phyloP scores from a whole-genome alignment of 1,284 basidiomycete genomes.

The Malassezia sympodialis region DNA sequence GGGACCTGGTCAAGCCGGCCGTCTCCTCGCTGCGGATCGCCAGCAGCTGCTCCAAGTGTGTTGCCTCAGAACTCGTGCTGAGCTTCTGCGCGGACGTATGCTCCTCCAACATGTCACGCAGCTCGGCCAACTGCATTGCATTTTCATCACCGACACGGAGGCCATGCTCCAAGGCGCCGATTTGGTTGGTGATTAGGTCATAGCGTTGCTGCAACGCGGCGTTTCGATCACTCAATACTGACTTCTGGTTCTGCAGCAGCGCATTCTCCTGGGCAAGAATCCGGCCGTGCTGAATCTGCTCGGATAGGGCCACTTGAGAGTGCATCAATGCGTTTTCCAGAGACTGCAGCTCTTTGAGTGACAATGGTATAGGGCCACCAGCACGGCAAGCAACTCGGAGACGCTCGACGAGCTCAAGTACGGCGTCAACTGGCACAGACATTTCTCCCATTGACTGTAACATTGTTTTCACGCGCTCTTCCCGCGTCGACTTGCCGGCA shows the following conservation, averaged over 20 bases:
- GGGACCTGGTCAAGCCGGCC: slow-evolving; percentile 68
- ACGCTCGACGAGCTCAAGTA: background rate
- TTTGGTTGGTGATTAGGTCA: slow-evolving; percentile 16
- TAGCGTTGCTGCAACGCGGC: slow-evolving; percentile 53
- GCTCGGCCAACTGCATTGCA: slow-evolving; percentile 74
- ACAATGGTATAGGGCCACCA: slow-evolving; percentile 49
- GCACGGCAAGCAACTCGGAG: background rate
- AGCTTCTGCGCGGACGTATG: slow-evolving; percentile 88
- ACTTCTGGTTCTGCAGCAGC: slow-evolving; percentile 66
- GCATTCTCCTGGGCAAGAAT: slow-evolving; percentile 87
- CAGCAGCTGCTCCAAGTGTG: slow-evolving; percentile 81
- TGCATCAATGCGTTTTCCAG: slow-evolving; percentile 80
- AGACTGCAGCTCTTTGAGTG: slow-evolving; percentile 61
- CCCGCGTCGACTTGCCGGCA: background rate
- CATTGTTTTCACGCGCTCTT: slow-evolving; percentile 10
- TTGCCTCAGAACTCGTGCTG: slow-evolving; percentile 71
- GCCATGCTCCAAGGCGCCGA: slow-evolving; percentile 14
- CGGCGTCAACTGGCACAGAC: slow-evolving; percentile 1
- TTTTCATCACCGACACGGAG: slow-evolving; percentile 55
- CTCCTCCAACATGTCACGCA: slow-evolving; percentile 77
- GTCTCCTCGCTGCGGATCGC: slow-evolving; percentile 79
- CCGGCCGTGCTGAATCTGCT: slow-evolving; percentile 77
- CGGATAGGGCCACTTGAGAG: slow-evolving; percentile 71
- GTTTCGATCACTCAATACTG: slow-evolving; percentile 77
- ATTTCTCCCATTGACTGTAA: background rate